Conservation (phyloP, 2,329 filamentous ascomycete genomes). For the Hansfordia pulvinata region DNA sequence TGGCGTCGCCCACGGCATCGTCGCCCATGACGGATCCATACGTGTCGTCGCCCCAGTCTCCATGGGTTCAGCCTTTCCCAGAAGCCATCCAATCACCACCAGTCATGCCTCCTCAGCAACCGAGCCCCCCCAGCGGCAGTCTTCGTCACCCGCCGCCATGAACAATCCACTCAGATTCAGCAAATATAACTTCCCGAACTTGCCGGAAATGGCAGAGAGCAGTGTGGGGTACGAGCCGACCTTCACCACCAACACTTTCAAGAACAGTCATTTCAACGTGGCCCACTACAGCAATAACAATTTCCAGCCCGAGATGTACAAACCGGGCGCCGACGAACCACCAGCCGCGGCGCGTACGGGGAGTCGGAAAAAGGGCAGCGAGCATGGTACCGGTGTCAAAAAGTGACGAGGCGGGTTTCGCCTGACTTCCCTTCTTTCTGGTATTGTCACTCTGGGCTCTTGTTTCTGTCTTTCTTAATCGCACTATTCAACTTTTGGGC, state of each 20-base stretch:
- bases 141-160: slow-evolving; percentile 14
- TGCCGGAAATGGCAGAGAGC: slow-evolving; percentile 20
- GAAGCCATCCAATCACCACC: slow-evolving; percentile 14
- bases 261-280: slow-evolving; percentile 52
- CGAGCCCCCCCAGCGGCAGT: slow-evolving; percentile 14
- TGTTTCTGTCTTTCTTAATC: too few relatives aligned
- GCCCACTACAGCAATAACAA: slow-evolving; percentile 55
- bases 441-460: too few relatives aligned
- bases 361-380: slow-evolving; percentile 1
- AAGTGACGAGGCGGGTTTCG: too few relatives aligned
- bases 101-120: slow-evolving; percentile 20
- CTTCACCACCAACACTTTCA: slow-evolving; percentile 44
- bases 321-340: slow-evolving; percentile 23
- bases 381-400: too few relatives aligned
- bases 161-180: slow-evolving; percentile 35
- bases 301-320: slow-evolving; percentile 42
- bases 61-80: slow-evolving; percentile 22
- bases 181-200: slow-evolving; percentile 32
- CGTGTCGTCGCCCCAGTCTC: slow-evolving; percentile 19
- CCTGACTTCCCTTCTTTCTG: too few relatives aligned
- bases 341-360: slow-evolving; percentile 9
- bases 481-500: too few relatives aligned
- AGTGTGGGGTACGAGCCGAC: slow-evolving; percentile 26
- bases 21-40: slow-evolving; percentile 19
- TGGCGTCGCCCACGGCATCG: slow-evolving; percentile 18